These are phyloP conservation scores for Dryas drummondii DNA, from an alignment of 306 rosid species.

Conservation along the genomic window DNA sequence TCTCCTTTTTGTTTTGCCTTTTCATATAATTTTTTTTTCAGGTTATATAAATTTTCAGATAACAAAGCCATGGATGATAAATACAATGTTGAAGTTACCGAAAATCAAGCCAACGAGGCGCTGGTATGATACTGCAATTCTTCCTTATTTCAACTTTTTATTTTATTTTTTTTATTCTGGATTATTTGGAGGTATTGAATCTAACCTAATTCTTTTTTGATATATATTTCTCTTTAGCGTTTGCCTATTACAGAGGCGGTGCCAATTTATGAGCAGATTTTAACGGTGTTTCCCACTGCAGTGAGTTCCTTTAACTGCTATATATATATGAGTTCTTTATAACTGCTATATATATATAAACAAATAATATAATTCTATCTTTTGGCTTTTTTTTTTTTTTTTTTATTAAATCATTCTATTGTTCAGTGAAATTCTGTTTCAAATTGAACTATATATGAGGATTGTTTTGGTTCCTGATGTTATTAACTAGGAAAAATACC, in stretches of 20 bases:
- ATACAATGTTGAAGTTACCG: conserved; percentile 13
- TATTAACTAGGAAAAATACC: neutral
- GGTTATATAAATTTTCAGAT: conserved; percentile 2
- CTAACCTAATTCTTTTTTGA: neutral
- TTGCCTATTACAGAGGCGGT: conserved; percentile 83
- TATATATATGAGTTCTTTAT: conserved; percentile 35
- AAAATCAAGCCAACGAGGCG: conserved; percentile 19
- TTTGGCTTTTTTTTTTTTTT: neutral
- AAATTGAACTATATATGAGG: neutral
- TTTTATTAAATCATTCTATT: neutral
- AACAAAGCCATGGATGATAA: conserved; percentile 4
- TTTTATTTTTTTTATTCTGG: too few relatives aligned
- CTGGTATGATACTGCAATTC: conserved; percentile 3
- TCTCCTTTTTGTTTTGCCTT: neutral
- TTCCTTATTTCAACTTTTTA: neutral
- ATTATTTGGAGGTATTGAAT: neutral
- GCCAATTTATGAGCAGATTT: conserved; percentile 82
- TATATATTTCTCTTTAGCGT: conserved; percentile 44
- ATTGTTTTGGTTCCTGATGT: neutral
- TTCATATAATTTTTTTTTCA: neutral
- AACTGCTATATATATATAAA: neutral
- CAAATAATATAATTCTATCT: neutral
- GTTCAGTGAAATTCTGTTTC: neutral
- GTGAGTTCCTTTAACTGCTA: conserved; percentile 50
- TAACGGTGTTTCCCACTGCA: conserved; percentile 73